A percentile compares a stretch with the other conserved stretches of the same genome.
Evolutionary conservation across 495 filamentous ascomycete species (phyloP).

Genomic region (Penicillium roqueforti): DNA sequence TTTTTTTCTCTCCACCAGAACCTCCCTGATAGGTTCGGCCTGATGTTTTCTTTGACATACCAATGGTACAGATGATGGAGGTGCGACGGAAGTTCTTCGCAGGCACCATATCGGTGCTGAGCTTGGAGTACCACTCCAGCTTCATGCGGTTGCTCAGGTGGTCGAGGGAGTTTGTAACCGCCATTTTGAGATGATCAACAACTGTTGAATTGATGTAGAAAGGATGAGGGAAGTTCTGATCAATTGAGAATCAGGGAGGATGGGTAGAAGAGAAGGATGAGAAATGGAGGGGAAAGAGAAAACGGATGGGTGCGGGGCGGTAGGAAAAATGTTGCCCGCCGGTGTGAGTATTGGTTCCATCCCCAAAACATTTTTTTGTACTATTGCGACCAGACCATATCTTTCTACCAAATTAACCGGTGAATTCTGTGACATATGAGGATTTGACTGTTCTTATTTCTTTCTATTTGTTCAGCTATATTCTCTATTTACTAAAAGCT

Average conservation of each 20-base stretch:
- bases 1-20: background rate
- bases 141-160: constrained; percentile 77
- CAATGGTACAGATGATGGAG: constrained; percentile 98
- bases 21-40: background rate
- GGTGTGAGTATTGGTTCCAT: constrained; percentile 15
- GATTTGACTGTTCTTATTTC: background rate
- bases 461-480: background rate
- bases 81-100: constrained; percentile 87
- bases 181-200: constrained; percentile 37
- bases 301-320: constrained; percentile 28
- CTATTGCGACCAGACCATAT: background rate
- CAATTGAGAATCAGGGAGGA: constrained; percentile 12
- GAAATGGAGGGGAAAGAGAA: constrained; percentile 23
- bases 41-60: constrained; percentile 48
- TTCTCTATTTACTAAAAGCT: background rate
- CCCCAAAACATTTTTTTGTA: constrained; percentile 4
- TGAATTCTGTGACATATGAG: background rate
- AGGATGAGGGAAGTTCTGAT: constrained; percentile 8
- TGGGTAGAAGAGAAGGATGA: constrained; percentile 13
- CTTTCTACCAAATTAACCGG: background rate
- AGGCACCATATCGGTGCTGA: constrained; percentile 74
- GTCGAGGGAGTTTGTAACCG: constrained; percentile 60
- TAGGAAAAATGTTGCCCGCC: constrained; percentile 42
- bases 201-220: constrained; percentile 14
- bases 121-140: constrained; percentile 86